These are phyloP conservation scores for Sarcocystis neurona DNA, from an alignment of 169 alveolate species.

Conservation along the genomic window DNA sequence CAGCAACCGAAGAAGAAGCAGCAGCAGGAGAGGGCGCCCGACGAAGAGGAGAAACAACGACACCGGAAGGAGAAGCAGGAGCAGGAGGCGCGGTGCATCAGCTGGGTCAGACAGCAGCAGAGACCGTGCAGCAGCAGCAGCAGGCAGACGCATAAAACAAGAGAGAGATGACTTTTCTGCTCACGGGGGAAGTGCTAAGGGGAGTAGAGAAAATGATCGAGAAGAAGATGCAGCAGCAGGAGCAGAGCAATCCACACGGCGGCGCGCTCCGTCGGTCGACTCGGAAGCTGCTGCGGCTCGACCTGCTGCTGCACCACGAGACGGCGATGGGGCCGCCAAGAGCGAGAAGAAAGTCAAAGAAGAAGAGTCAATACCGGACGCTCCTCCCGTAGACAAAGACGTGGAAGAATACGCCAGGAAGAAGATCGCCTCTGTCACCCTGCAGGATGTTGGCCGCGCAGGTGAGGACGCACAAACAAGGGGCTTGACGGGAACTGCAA, in stretches of 20 bases:
- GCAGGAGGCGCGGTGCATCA: background rate
- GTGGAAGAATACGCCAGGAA: slow-evolving; percentile 70
- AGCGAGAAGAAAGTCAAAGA: background rate
- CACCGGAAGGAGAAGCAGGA: background rate
- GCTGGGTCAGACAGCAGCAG: background rate
- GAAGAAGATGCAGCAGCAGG: slow-evolving; percentile 26
- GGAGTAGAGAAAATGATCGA: slow-evolving; percentile 36
- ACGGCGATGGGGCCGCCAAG: background rate
- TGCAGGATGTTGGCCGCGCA: slow-evolving; percentile 62
- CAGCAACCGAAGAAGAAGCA: slow-evolving; percentile 13
- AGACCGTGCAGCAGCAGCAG: background rate
- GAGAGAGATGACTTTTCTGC: background rate
- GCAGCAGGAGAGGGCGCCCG: slow-evolving; percentile 1
- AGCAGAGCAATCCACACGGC: background rate
- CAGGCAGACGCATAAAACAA: background rate
- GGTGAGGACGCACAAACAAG: background rate
- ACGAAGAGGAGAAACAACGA: background rate
- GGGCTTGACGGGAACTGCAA: background rate
- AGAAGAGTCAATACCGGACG: slow-evolving; percentile 14
- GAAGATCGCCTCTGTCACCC: slow-evolving; percentile 68
- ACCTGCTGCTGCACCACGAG: too few relatives aligned
- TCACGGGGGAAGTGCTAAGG: background rate
- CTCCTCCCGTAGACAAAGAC: slow-evolving; percentile 67
- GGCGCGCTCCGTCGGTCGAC: background rate
- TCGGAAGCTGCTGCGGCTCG: too few relatives aligned